Percentiles rank a stretch among this genome's conserved stretches.
Conservation (phyloP, 768 basidiomycete species). For the Pleurotus tuoliensis region DNA sequence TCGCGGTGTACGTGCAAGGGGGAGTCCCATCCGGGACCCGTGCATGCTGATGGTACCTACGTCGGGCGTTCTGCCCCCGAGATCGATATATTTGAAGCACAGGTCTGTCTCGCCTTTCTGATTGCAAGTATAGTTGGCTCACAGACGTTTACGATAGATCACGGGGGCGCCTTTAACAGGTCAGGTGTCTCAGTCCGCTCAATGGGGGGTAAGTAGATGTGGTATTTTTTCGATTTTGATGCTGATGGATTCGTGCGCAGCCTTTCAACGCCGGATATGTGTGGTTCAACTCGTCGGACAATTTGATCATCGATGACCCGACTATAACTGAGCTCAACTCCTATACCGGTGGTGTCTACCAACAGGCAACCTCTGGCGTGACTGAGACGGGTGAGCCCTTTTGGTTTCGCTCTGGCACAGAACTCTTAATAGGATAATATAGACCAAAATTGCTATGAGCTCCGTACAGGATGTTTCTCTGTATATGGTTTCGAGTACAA, state of each 20-base stretch:
- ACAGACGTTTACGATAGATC: slow-evolving; percentile 15
- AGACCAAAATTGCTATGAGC: slow-evolving; percentile 73
- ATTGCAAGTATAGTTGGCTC: not conserved
- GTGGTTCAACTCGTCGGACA: slow-evolving; percentile 65
- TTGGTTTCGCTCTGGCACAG: no score
- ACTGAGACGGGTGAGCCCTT: slow-evolving; percentile 49
- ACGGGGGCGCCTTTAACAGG: slow-evolving; percentile 32
- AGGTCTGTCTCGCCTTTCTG: slow-evolving; percentile 32
- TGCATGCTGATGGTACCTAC: slow-evolving; percentile 71
- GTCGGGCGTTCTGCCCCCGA: slow-evolving; percentile 84
- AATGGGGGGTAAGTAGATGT: slow-evolving; percentile 61
- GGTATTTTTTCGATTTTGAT: slow-evolving; percentile 2
- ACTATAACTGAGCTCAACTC: slow-evolving; percentile 52
- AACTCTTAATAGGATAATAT: not conserved
- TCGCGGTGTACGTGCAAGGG: slow-evolving; percentile 86
- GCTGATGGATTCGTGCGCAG: slow-evolving; percentile 24
- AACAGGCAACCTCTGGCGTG: slow-evolving; percentile 79
- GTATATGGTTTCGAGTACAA: slow-evolving; percentile 82
- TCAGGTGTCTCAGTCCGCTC: slow-evolving; percentile 80
- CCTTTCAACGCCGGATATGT: slow-evolving; percentile 74
- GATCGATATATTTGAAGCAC: slow-evolving; percentile 88
- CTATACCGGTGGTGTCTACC: slow-evolving; percentile 74
- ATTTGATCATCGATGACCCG: slow-evolving; percentile 51
- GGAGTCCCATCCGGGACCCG: slow-evolving; percentile 86
- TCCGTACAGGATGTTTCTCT: slow-evolving; percentile 48